phyloP scores from a whole-genome alignment of 345 rosid species.

The Brassica nigra region DNA sequence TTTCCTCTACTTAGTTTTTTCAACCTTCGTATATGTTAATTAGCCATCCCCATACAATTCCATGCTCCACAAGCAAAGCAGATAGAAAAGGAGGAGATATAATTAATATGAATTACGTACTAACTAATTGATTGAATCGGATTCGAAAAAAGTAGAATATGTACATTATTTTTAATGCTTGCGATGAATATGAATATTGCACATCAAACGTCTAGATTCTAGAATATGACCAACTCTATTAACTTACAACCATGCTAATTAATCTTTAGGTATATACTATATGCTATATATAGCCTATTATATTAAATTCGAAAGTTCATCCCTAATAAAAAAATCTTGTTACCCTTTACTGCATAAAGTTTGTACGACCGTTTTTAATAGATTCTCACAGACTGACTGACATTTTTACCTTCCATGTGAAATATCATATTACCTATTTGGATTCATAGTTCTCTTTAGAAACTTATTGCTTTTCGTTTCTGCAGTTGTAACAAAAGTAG shows the following conservation, averaged over 20 bases:
- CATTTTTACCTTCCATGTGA: slow-evolving; percentile 13
- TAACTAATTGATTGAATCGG: background rate
- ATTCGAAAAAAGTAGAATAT: background rate
- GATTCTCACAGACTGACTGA: background rate
- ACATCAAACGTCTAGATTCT: slow-evolving; percentile 26
- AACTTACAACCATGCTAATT: background rate
- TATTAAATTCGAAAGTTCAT: background rate
- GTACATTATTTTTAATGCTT: background rate
- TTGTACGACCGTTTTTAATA: background rate
- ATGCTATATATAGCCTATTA: background rate
- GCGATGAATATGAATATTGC: slow-evolving; percentile 19
- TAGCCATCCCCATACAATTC: background rate
- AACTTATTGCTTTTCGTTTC: background rate
- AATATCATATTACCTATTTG: slow-evolving; percentile 10
- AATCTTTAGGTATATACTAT: background rate
- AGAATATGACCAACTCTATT: slow-evolving; percentile 17
- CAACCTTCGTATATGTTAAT: background rate
- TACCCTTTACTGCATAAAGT: background rate
- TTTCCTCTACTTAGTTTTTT: background rate
- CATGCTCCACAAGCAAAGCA: background rate
- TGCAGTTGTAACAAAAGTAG: background rate
- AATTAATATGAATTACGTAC: slow-evolving; percentile 10
- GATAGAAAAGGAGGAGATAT: slow-evolving; percentile 1
- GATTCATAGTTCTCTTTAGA: background rate
- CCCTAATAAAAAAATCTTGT: background rate